A percentile compares a stretch with the other conserved stretches of the same genome.
phyloP scores from a whole-genome alignment of 148 eudicot genomes.

The Heliamphora exappendiculata region DNA sequence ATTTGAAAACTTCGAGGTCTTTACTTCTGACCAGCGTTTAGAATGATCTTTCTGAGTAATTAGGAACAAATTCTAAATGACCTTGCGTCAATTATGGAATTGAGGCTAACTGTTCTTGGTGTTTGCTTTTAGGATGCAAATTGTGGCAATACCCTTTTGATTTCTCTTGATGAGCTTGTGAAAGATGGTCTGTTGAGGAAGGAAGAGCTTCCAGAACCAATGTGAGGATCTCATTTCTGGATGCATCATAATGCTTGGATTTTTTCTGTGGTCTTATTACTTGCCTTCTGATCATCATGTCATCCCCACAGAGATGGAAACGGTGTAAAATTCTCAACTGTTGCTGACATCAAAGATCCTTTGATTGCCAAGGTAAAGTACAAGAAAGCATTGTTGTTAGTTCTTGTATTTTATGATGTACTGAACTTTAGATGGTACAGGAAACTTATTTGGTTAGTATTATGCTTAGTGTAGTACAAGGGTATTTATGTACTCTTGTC shows the following conservation, averaged over 20 bases:
- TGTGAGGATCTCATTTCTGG: conserved; percentile 36
- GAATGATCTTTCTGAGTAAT: not conserved
- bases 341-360: conserved; percentile 80
- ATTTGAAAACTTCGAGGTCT: not conserved
- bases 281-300: conserved; percentile 6
- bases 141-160: conserved; percentile 93
- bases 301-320: conserved; percentile 47
- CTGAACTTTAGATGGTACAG: not conserved
- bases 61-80: not conserved
- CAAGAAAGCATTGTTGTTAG: not conserved
- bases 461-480: too few species aligned
- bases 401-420: not conserved
- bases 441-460: too few species aligned
- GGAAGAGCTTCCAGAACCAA: conserved; percentile 78
- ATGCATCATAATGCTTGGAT: not conserved
- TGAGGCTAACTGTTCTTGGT: conserved; percentile 7
- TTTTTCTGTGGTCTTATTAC: not conserved
- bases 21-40: not conserved
- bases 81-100: not conserved
- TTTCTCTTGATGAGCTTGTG: conserved; percentile 93
- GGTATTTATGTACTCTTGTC: too few species aligned
- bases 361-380: conserved; percentile 64
- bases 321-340: conserved; percentile 50
- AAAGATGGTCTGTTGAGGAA: conserved; percentile 75
- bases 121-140: conserved; percentile 69